These are phyloP conservation scores for Populus simonii DNA, from an alignment of 345 rosid species.

Conservation along the genomic window DNA sequence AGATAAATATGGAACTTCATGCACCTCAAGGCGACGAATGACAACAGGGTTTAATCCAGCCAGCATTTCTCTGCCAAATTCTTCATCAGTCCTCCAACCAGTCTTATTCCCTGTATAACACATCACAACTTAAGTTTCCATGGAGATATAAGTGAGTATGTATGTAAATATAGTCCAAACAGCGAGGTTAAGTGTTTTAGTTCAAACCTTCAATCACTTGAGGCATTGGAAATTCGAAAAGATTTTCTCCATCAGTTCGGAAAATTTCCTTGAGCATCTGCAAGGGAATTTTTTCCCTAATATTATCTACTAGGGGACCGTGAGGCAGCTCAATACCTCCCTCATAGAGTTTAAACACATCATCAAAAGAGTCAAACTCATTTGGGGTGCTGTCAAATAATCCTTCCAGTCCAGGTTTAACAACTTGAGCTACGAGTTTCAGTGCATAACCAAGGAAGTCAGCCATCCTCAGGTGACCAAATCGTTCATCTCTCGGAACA, in stretches of 20 bases:
- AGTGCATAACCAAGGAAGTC: slow-evolving; percentile 38
- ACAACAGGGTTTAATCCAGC: slow-evolving; percentile 40
- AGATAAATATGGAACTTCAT: neutral
- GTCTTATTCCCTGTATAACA: slow-evolving; percentile 25
- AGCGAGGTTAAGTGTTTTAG: neutral
- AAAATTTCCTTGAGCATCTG: slow-evolving; percentile 37
- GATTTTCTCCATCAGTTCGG: slow-evolving; percentile 31
- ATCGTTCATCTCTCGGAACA: slow-evolving; percentile 43
- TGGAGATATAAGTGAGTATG: neutral
- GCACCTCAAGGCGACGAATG: slow-evolving; percentile 34
- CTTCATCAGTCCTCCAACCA: slow-evolving; percentile 49
- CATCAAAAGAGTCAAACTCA: slow-evolving; percentile 44
- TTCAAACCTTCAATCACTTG: slow-evolving; percentile 36
- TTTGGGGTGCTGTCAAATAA: slow-evolving; percentile 24
- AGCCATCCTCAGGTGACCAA: slow-evolving; percentile 40
- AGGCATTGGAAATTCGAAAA: slow-evolving; percentile 37
- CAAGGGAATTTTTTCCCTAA: slow-evolving; percentile 24
- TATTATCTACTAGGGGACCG: slow-evolving; percentile 11
- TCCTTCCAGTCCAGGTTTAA: slow-evolving; percentile 32
- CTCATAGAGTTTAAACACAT: slow-evolving; percentile 30
- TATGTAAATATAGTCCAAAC: neutral
- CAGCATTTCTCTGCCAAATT: slow-evolving; percentile 42
- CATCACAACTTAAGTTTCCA: neutral
- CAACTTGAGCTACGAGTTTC: slow-evolving; percentile 30
- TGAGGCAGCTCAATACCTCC: slow-evolving; percentile 36